phyloP scores from a whole-genome alignment of 805 yeast species.

The Starmera amethionina region DNA sequence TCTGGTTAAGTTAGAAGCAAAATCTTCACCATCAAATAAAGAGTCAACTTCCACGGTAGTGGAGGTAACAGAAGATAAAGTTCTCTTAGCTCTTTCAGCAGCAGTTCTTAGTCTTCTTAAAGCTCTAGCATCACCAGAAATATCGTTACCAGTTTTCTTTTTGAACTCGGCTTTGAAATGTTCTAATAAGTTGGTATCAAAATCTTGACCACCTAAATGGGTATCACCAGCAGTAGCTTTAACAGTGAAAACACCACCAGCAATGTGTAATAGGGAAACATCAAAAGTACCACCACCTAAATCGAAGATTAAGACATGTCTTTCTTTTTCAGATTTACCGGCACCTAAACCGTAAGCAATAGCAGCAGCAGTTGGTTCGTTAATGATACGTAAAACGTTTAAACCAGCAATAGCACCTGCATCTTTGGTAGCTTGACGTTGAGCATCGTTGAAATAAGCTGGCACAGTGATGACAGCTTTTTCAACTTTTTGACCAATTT shows the following conservation, averaged over 20 bases:
- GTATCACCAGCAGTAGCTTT: conserved; percentile 99
- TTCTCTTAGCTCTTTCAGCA: conserved; percentile 98
- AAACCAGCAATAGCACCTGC: conserved; percentile 76
- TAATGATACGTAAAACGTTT: conserved; percentile 67
- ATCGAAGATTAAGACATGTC: conserved; percentile 87
- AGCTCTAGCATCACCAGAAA: conserved; percentile 88
- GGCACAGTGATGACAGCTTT: conserved; percentile 74
- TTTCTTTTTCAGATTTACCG: conserved; percentile 70
- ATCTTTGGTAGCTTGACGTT: conserved; percentile 76
- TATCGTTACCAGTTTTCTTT: conserved; percentile 90
- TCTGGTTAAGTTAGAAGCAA: conserved; percentile 88
- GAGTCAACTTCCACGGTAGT: conserved; percentile 96
- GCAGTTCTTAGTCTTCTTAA: conserved; percentile 98
- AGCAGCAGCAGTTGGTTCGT: conserved; percentile 94
- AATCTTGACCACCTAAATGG: conserved; percentile 99
- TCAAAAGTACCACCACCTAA: conserved; percentile 99
- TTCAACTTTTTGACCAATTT: conserved; percentile 60
- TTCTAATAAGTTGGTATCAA: conserved; percentile 91
- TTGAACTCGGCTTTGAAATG: conserved; percentile 90
- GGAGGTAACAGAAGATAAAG: conserved; percentile 92
- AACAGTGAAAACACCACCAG: conserved; percentile 94
- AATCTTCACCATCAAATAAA: conserved; percentile 90
- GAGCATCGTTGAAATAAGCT: conserved; percentile 74
- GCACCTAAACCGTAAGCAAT: conserved; percentile 98
- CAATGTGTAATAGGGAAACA: conserved; percentile 87